These are phyloP conservation scores for Kluyveromyces nonfermentans DNA, from an alignment of 805 yeast species.

Conservation along the genomic window DNA sequence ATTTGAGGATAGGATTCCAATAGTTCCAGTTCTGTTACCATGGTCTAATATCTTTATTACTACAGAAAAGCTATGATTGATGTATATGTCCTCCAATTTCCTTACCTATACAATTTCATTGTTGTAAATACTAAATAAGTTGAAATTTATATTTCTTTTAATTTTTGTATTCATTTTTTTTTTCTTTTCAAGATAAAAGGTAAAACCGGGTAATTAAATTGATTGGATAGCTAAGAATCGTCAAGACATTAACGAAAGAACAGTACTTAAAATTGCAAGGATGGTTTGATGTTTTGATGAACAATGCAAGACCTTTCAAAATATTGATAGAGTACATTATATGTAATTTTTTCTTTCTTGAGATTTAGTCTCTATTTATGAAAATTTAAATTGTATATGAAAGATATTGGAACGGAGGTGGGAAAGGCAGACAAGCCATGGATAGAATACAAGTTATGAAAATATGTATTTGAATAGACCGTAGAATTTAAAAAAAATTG, in stretches of 20 bases:
- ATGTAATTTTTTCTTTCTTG: too few relatives aligned
- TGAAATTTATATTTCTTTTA: not conserved
- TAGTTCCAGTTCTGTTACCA: constrained; percentile 18
- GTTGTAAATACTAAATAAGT: too few relatives aligned
- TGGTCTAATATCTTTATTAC: constrained; percentile 5
- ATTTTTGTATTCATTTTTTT: not conserved
- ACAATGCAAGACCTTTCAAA: too few relatives aligned
- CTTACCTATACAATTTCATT: not conserved
- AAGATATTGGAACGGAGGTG: not conserved
- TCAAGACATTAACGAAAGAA: too few relatives aligned
- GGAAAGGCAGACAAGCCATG: too few relatives aligned
- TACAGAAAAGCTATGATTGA: not conserved
- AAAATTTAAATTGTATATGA: not conserved
- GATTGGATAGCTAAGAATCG: not conserved
- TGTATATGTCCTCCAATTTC: not conserved
- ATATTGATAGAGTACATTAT: too few relatives aligned
- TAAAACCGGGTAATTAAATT: not conserved
- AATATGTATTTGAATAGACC: too few relatives aligned
- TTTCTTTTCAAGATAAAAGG: not conserved
- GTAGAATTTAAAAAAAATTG: too few relatives aligned
- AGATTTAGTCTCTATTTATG: too few relatives aligned
- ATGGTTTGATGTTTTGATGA: too few relatives aligned
- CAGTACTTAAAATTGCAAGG: too few relatives aligned
- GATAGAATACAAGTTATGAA: too few relatives aligned
- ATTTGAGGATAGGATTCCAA: constrained; percentile 60